Evolutionary conservation across 495 filamentous ascomycete species (phyloP).

Genomic region (Sabuloglossum arenarium): DNA sequence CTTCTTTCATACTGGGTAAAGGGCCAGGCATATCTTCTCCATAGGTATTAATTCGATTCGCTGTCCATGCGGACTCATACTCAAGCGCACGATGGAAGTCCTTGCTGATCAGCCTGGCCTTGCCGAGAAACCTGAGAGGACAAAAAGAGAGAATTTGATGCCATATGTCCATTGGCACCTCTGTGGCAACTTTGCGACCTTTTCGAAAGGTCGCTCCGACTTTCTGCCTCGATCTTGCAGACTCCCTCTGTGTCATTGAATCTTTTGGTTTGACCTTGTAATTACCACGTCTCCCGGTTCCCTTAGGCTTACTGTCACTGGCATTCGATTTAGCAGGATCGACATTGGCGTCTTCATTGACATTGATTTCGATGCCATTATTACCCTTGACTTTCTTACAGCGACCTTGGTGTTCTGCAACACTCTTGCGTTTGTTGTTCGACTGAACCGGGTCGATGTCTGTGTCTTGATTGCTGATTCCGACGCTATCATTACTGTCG

Average conservation of each 20-base stretch:
- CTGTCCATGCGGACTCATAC: conserved; percentile 12
- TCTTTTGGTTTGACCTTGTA: background rate
- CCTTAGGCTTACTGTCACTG: background rate
- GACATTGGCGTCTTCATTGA: background rate
- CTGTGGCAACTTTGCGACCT: conserved; percentile 4
- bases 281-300: background rate
- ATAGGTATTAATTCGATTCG: conserved; percentile 10
- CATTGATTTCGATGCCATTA: background rate
- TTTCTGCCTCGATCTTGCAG: background rate
- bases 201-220: conserved; percentile 7
- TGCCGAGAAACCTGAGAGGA: conserved; percentile 8
- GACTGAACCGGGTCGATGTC: too few relatives aligned
- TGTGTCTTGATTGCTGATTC: too few relatives aligned
- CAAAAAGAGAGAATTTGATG: conserved; percentile 10
- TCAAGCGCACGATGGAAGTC: conserved; percentile 7
- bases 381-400: background rate
- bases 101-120: conserved; percentile 10
- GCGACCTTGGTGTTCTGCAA: background rate
- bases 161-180: conserved; percentile 10
- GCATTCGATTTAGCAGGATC: background rate
- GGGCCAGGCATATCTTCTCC: conserved; percentile 10
- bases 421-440: background rate
- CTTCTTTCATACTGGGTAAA: conserved; percentile 12
- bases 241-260: background rate
- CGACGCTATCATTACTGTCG: too few relatives aligned